phyloP scores from a whole-genome alignment of 495 filamentous ascomycete genomes.

The Rhizodiscina lignyota region DNA sequence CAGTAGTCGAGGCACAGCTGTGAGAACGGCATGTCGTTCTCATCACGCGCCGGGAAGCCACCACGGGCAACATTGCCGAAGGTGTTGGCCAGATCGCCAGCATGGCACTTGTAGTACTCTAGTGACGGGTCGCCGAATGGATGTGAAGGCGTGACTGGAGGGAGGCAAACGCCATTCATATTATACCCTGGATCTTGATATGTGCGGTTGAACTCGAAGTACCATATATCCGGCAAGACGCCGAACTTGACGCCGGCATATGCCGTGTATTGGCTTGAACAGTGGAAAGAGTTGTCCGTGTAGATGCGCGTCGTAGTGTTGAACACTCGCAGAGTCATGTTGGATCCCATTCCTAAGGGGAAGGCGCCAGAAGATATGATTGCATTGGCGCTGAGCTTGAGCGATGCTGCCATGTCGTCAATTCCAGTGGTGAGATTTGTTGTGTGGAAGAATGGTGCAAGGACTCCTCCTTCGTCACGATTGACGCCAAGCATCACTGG shows the following conservation, averaged over 20 bases:
- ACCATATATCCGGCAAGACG: slow-evolving; percentile 21
- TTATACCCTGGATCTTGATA: slow-evolving; percentile 38
- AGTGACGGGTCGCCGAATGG: slow-evolving; percentile 27
- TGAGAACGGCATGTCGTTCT: no score
- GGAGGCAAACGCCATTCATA: slow-evolving; percentile 27
- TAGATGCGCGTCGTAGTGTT: slow-evolving; percentile 25
- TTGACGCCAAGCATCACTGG: no score
- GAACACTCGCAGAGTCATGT: slow-evolving; percentile 28
- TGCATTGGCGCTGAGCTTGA: slow-evolving; percentile 21
- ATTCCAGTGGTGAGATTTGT: no score
- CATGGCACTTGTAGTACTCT: slow-evolving; percentile 31
- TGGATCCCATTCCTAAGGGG: slow-evolving; percentile 12
- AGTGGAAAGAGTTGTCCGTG: slow-evolving; percentile 34
- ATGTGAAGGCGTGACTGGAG: slow-evolving; percentile 18
- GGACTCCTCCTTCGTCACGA: no score
- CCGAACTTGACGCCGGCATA: slow-evolving; percentile 16
- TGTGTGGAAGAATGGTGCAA: no score
- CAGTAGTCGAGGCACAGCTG: no score
- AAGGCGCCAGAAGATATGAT: slow-evolving; percentile 9
- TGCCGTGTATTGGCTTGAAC: slow-evolving; percentile 31
- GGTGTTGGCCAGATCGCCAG: slow-evolving; percentile 33
- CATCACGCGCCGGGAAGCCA: no score
- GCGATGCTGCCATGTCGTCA: slow-evolving; percentile 16
- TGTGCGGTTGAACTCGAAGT: slow-evolving; percentile 33
- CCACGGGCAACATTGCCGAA: no score